Conservation (phyloP, 306 rosid genomes). For the Medicago lupulina region DNA sequence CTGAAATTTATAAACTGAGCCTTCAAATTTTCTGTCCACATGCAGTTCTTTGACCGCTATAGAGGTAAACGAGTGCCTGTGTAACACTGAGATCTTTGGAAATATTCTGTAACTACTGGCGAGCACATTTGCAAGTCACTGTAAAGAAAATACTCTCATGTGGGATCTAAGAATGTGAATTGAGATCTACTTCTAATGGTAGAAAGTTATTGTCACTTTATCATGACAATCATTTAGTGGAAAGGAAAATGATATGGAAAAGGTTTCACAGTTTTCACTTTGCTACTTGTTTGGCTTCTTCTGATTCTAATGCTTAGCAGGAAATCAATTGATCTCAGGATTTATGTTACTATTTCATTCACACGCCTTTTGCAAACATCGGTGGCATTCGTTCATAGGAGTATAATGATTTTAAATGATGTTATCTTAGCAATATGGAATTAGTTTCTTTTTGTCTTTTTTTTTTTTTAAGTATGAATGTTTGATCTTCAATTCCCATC, state of each 20-base stretch:
- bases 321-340: constrained; percentile 15
- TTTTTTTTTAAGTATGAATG: background rate
- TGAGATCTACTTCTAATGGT: constrained; percentile 40
- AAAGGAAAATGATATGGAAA: constrained; percentile 29
- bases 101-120: constrained; percentile 42
- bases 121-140: constrained; percentile 54
- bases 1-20: constrained; percentile 23
- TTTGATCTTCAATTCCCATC: background rate
- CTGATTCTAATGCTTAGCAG: constrained; percentile 18
- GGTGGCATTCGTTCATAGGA: constrained; percentile 24
- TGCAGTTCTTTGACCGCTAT: constrained; percentile 84
- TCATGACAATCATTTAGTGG: constrained; percentile 34
- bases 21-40: constrained; percentile 20
- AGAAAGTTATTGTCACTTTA: constrained; percentile 38
- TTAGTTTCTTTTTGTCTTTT: background rate
- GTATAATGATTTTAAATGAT: constrained; percentile 33
- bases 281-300: constrained; percentile 1
- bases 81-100: constrained; percentile 44
- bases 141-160: constrained; percentile 57
- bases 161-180: constrained; percentile 38
- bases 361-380: constrained; percentile 15
- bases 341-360: constrained; percentile 22
- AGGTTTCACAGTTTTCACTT: constrained; percentile 40
- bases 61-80: constrained; percentile 92
- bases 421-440: constrained; percentile 26